phyloP scores from a whole-genome alignment of 176 grass and related monocot genomes.

The Melocanna baccifera region DNA sequence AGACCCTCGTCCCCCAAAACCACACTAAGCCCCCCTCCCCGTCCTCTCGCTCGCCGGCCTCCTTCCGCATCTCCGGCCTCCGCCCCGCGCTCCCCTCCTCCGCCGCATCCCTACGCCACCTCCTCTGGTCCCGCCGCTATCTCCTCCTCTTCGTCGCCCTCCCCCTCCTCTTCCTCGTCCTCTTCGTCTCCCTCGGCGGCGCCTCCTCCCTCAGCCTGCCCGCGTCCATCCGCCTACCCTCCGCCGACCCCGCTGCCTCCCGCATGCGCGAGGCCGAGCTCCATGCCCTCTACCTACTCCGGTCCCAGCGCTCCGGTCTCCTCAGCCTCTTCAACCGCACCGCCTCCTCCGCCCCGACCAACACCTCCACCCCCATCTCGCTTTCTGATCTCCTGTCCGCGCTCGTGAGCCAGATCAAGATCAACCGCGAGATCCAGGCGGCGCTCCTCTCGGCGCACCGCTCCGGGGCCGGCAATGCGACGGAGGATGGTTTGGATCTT shows the following conservation, averaged over 20 bases:
- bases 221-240: too few relatives aligned
- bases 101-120: slow-evolving; percentile 35
- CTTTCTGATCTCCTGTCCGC: slow-evolving; percentile 60
- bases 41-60: neutral
- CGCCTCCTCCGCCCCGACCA: neutral
- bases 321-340: slow-evolving; percentile 66
- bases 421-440: slow-evolving; percentile 77
- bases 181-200: too few relatives aligned
- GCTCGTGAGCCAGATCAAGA: slow-evolving; percentile 69
- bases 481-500: slow-evolving; percentile 43
- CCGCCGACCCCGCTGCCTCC: slow-evolving; percentile 39
- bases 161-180: neutral
- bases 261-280: slow-evolving; percentile 87
- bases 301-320: slow-evolving; percentile 65
- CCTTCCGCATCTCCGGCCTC: slow-evolving; percentile 31
- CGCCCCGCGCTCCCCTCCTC: slow-evolving; percentile 31
- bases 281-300: slow-evolving; percentile 72
- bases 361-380: slow-evolving; percentile 32
- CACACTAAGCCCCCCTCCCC: slow-evolving; percentile 45
- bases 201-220: too few relatives aligned
- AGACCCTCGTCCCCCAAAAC: slow-evolving; percentile 76
- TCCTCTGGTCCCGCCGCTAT: slow-evolving; percentile 56
- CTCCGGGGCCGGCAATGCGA: slow-evolving; percentile 43
- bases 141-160: slow-evolving; percentile 18
- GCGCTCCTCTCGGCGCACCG: slow-evolving; percentile 69